Evolutionary conservation across 768 basidiomycete genomes (phyloP).

Genomic region (Termitomyces sp.): DNA sequence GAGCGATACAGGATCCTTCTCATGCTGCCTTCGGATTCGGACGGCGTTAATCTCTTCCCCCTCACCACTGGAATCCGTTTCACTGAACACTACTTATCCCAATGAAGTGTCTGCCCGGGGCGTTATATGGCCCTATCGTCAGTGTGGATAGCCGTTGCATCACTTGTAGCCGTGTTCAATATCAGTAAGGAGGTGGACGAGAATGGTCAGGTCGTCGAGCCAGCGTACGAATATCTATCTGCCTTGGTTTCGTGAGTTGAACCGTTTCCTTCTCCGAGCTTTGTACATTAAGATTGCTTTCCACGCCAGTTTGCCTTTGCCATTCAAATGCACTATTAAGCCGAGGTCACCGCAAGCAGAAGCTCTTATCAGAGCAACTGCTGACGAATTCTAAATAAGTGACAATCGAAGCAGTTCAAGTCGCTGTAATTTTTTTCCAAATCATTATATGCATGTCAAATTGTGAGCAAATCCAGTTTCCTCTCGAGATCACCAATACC

Average conservation of each 20-base stretch:
- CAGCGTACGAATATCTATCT: conserved; percentile 8
- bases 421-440: too few species aligned
- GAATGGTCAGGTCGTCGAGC: conserved; percentile 18
- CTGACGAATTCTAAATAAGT: not conserved
- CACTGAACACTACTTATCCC: too few species aligned
- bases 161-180: conserved; percentile 31
- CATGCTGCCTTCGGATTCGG: not conserved
- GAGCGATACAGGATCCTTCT: not conserved
- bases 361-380: conserved; percentile 1
- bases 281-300: not conserved
- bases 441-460: not conserved
- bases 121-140: conserved; percentile 31
- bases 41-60: not conserved
- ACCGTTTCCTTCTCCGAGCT: not conserved
- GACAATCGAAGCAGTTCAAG: not conserved
- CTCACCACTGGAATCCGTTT: too few species aligned
- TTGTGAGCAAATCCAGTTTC: too few species aligned
- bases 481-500: too few species aligned
- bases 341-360: conserved; percentile 11
- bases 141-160: conserved; percentile 30
- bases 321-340: conserved; percentile 15
- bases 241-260: not conserved
- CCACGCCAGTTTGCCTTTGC: conserved; percentile 7
- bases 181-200: conserved; percentile 23
- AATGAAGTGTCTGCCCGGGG: conserved; percentile 33